Evolutionary conservation across 1,284 basidiomycete genomes (phyloP), one percentile per base, ranked within the genome.

Genomic region (Sporisorium sorghi): DNA sequence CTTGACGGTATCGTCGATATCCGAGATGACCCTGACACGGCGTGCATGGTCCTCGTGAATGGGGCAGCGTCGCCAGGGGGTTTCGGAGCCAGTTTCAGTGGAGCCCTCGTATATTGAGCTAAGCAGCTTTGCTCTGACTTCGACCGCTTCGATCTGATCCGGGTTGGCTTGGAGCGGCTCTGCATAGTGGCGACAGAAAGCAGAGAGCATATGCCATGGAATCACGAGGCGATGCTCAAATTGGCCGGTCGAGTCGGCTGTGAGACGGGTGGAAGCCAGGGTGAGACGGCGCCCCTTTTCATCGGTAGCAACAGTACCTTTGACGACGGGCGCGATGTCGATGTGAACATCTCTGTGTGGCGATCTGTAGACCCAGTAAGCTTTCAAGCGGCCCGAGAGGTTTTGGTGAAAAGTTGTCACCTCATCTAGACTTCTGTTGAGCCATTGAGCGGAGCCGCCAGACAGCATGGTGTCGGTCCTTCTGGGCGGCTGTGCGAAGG

Each of bases 1-100:
- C 52, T 96, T 97, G 70, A 97, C 88, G 0, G 95, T 98, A 84
- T 98, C 95, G 83, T 98, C 95, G 46, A 98, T 91, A 81, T 98
- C 95, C 0, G 93, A 95, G 33, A 97, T 91, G 57, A 97, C 14
- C 93, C 80, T 55, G 14, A 78, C 68, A 32, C 60, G 42, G 15
- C 73, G 66, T 2, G 46, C 6, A 35, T 57, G 61, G 33, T 77
- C 77, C 23, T 73, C 66, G 24, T 68, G 59, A 17, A 79, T 48
- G 35, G 63, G 44, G 21, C 51, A 60, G 23, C 67, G 72, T 40
- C 59, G 55, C 72, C 72, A 75, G 2, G 57, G 48, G 21, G 63
- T 61, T 24, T 73, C 64, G 21, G 60, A 26, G 4, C 28, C 53
- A 2, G 49, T 24, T 4, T 37, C 44, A 9, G 21, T 17, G 2